Conservation (phyloP, 2,329 filamentous ascomycete genomes). For the Dothideomycetidae sp. region DNA sequence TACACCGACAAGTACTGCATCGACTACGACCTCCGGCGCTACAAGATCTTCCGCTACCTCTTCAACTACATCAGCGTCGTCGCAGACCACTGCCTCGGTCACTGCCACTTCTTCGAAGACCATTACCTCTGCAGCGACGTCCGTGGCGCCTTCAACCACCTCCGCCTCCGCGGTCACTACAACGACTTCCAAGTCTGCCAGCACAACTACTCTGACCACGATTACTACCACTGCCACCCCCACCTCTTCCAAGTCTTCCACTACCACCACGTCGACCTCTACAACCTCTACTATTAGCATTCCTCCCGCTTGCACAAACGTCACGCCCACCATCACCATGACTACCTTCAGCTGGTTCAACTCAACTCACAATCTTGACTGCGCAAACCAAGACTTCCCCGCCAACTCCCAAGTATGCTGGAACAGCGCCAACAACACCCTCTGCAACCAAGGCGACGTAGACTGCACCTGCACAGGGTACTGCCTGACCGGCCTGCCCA, state of each 20-base stretch:
- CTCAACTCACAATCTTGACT: slow-evolving; percentile 9
- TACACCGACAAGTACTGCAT: too few species aligned
- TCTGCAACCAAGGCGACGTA: slow-evolving; percentile 1
- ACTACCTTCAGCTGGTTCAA: slow-evolving; percentile 8
- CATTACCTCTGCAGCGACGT: background rate
- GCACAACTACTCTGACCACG: background rate
- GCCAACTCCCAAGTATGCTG: slow-evolving; percentile 5
- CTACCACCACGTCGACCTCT: background rate
- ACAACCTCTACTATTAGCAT: background rate
- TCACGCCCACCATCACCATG: slow-evolving; percentile 4
- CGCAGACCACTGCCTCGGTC: background rate
- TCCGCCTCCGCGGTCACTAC: background rate
- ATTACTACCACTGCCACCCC: background rate
- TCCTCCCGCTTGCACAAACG: slow-evolving; percentile 1
- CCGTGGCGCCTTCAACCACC: background rate
- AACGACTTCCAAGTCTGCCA: background rate
- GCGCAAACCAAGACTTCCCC: slow-evolving; percentile 4
- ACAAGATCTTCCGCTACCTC: background rate
- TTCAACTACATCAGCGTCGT: too few species aligned
- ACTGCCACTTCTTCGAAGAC: background rate
- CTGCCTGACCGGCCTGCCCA: slow-evolving; percentile 6
- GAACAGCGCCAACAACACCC: background rate
- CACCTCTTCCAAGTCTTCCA: background rate
- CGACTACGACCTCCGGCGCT: background rate
- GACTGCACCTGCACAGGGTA: slow-evolving; percentile 6